These are phyloP conservation scores for Juncus effusus DNA, from an alignment of 176 grass and related monocot species.

Conservation along the genomic window DNA sequence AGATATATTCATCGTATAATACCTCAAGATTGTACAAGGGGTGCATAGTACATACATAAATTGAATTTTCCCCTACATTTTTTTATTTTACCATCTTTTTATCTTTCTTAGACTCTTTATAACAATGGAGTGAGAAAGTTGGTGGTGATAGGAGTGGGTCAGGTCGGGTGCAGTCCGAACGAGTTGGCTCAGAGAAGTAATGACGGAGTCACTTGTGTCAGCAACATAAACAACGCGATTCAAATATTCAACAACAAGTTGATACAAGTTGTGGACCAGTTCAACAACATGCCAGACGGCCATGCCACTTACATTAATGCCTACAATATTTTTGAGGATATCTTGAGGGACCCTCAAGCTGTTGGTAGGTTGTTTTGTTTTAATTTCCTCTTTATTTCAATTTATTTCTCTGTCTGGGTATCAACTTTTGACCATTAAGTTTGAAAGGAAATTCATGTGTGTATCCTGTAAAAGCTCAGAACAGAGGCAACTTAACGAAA, in stretches of 20 bases:
- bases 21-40: too few relatives aligned
- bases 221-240: constrained; percentile 66
- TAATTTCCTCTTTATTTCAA: neutral
- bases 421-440: constrained; percentile 9
- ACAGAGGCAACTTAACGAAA: too few relatives aligned
- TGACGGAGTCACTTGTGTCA: constrained; percentile 63
- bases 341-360: constrained; percentile 39
- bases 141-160: constrained; percentile 67
- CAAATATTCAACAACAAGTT: constrained; percentile 64
- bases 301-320: constrained; percentile 93
- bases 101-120: constrained; percentile 44
- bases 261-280: constrained; percentile 52
- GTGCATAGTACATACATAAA: too few relatives aligned
- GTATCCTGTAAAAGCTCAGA: too few relatives aligned
- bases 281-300: constrained; percentile 63
- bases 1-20: too few relatives aligned
- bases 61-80: too few relatives aligned
- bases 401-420: constrained; percentile 3
- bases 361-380: constrained; percentile 19
- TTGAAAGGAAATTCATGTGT: too few relatives aligned
- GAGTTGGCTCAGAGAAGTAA: constrained; percentile 62
- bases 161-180: constrained; percentile 86
- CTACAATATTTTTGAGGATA: constrained; percentile 70
- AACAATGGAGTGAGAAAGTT: constrained; percentile 85
- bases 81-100: too few relatives aligned